Conservation (phyloP, 2,329 filamentous ascomycete genomes). For the Teratosphaeria zuluensis region DNA sequence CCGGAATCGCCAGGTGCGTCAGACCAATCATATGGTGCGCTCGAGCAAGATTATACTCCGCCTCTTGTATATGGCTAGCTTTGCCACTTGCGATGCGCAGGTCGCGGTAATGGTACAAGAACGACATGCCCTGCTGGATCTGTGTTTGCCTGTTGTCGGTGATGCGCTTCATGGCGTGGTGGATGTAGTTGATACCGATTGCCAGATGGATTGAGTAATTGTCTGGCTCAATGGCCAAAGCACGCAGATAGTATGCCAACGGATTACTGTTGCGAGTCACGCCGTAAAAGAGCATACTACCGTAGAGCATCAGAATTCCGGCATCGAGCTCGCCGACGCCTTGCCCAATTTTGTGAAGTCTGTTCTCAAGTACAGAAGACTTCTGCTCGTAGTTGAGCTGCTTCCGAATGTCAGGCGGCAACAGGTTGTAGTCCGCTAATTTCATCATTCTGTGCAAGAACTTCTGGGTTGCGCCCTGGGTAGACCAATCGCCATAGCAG, state of each 20-base stretch:
- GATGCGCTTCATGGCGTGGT: conserved; percentile 81
- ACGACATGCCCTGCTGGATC: conserved; percentile 74
- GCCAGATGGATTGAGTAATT: conserved; percentile 74
- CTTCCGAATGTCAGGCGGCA: conserved; percentile 42
- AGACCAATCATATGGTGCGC: conserved; percentile 69
- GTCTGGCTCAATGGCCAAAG: conserved; percentile 56
- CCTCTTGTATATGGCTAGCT: conserved; percentile 55
- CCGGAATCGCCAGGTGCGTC: conserved; percentile 59
- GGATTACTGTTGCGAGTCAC: conserved; percentile 42
- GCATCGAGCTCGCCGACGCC: conserved; percentile 56
- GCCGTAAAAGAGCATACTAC: conserved; percentile 50
- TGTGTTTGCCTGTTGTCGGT: conserved; percentile 83
- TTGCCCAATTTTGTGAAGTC: conserved; percentile 16
- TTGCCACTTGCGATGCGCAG: conserved; percentile 37
- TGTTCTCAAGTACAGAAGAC: conserved; percentile 27
- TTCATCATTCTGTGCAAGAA: conserved; percentile 88
- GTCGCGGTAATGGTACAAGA: conserved; percentile 65
- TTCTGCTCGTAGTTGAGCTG: conserved; percentile 33
- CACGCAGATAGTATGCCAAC: conserved; percentile 72
- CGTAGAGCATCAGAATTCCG: conserved; percentile 77
- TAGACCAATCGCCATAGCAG: conserved; percentile 56
- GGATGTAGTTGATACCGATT: conserved; percentile 75
- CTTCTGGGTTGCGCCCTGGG: conserved; percentile 79
- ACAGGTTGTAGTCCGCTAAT: conserved; percentile 63
- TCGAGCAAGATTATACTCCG: conserved; percentile 70